Conservation (phyloP, 2,329 filamentous ascomycete genomes). For the Ophiostoma australiae region DNA sequence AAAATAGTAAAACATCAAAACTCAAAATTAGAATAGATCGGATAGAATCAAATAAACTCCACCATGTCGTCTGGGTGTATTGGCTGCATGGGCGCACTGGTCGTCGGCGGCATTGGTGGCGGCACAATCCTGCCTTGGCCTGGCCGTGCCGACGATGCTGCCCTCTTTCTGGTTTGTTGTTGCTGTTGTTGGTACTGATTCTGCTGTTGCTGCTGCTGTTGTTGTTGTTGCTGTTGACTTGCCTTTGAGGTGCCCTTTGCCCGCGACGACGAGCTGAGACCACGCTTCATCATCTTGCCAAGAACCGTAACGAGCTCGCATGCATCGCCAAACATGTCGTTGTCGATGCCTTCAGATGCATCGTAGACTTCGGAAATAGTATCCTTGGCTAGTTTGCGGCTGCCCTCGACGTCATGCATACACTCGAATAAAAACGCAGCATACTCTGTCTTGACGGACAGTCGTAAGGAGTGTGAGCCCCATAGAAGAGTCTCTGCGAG, state of each 20-base stretch:
- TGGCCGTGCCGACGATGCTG: background rate
- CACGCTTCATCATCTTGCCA: slow-evolving; percentile 67
- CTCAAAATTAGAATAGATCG: background rate
- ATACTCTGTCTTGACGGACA: slow-evolving; percentile 89
- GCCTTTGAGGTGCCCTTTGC: slow-evolving; percentile 11
- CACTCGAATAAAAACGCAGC: slow-evolving; percentile 92
- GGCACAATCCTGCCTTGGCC: slow-evolving; percentile 7
- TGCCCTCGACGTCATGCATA: slow-evolving; percentile 71
- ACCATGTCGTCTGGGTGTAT: slow-evolving; percentile 23
- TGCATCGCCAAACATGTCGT: slow-evolving; percentile 90
- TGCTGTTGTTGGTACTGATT: slow-evolving; percentile 7
- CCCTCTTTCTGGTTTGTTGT: slow-evolving; percentile 4
- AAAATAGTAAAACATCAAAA: background rate
- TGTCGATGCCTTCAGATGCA: slow-evolving; percentile 85
- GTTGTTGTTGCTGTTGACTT: background rate
- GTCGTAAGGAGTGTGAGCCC: slow-evolving; percentile 80
- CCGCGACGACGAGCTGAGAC: slow-evolving; percentile 19
- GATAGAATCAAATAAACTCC: slow-evolving; percentile 19
- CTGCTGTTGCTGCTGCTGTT: background rate
- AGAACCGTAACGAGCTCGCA: slow-evolving; percentile 81
- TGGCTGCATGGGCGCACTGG: slow-evolving; percentile 14
- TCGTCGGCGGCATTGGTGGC: slow-evolving; percentile 21
- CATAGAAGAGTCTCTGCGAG: slow-evolving; percentile 73
- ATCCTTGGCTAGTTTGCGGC: slow-evolving; percentile 69
- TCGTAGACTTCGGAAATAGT: slow-evolving; percentile 90